A percentile compares a stretch with the other conserved stretches of the same genome.
These are phyloP conservation scores for Hortaea sp. DNA, from an alignment of 2,329 filamentous ascomycete genomes.

Conservation along the genomic window DNA sequence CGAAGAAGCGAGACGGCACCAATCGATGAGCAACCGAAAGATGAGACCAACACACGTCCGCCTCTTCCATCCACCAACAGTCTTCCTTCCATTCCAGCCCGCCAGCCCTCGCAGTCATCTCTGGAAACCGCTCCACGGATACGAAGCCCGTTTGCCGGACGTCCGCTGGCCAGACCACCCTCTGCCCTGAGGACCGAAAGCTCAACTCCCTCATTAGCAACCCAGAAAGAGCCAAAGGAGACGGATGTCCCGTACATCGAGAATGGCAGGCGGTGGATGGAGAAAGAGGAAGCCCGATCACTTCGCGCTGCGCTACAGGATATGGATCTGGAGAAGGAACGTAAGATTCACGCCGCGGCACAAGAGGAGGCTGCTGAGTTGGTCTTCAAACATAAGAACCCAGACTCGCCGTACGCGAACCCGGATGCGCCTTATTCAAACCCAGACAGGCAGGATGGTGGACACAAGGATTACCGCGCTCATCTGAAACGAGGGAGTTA, in stretches of 20 bases:
- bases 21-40: constrained; percentile 6
- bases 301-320: constrained; percentile 64
- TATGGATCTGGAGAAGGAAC: constrained; percentile 56
- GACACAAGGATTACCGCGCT: not conserved
- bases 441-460: constrained; percentile 27
- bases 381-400: constrained; percentile 66
- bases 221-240: constrained; percentile 31
- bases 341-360: constrained; percentile 57
- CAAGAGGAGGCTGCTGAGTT: constrained; percentile 69
- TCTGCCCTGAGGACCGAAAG: constrained; percentile 1
- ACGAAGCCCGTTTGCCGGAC: constrained; percentile 20
- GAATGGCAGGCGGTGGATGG: constrained; percentile 65
- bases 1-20: constrained; percentile 19
- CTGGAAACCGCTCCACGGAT: constrained; percentile 9
- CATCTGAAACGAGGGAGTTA: constrained; percentile 48
- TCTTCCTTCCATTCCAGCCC: constrained; percentile 15
- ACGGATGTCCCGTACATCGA: constrained; percentile 63
- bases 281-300: constrained; percentile 65
- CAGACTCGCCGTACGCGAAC: constrained; percentile 52
- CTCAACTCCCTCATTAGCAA: not conserved
- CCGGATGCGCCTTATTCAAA: constrained; percentile 32
- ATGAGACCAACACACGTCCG: constrained; percentile 11
- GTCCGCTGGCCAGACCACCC: constrained; percentile 21
- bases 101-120: constrained; percentile 16
- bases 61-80: constrained; percentile 24